A percentile compares a stretch with the other conserved stretches of the same genome.
phyloP scores from a whole-genome alignment of 371 early-diverging fungal genomes.

The Zopfochytrium polystomum region DNA sequence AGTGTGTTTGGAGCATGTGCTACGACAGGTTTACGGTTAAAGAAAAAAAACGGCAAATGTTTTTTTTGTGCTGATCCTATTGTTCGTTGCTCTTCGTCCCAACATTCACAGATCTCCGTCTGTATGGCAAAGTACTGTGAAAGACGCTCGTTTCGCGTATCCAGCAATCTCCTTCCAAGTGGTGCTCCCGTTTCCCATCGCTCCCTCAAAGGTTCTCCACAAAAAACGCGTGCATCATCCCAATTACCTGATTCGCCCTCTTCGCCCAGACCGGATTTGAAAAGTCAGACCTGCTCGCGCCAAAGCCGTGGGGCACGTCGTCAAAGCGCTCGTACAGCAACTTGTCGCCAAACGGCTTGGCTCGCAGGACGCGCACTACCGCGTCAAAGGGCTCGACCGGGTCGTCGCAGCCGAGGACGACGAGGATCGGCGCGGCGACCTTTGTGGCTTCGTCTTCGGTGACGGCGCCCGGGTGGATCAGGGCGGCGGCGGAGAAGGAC shows the following conservation, averaged over 20 bases:
- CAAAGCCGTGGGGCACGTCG: conserved; percentile 70
- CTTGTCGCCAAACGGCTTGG: conserved; percentile 55
- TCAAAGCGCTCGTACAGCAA: conserved; percentile 53
- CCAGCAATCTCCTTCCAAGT: too few species aligned
- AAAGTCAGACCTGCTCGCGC: conserved; percentile 66
- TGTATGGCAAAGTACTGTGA: too few species aligned
- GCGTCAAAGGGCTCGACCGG: conserved; percentile 53
- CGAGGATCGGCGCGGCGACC: conserved; percentile 56
- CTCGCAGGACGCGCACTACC: conserved; percentile 41
- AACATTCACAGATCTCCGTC: too few species aligned
- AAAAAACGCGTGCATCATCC: conserved; percentile 54
- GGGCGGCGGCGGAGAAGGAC: conserved; percentile 46
- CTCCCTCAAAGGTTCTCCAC: conserved; percentile 12
- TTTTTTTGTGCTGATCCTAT: too few species aligned
- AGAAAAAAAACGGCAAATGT: too few species aligned
- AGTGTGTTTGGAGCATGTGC: too few species aligned
- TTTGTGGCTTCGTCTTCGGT: conserved; percentile 50
- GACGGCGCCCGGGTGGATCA: conserved; percentile 63
- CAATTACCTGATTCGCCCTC: conserved; percentile 54
- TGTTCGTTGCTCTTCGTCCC: too few species aligned
- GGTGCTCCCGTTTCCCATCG: too few species aligned
- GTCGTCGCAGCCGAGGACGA: conserved; percentile 62
- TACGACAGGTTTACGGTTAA: too few species aligned
- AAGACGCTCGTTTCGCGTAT: too few species aligned
- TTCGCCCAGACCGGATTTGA: conserved; percentile 46